Conservation (phyloP, 176 grass and related monocot species). For the Coix lacrymajobi region DNA sequence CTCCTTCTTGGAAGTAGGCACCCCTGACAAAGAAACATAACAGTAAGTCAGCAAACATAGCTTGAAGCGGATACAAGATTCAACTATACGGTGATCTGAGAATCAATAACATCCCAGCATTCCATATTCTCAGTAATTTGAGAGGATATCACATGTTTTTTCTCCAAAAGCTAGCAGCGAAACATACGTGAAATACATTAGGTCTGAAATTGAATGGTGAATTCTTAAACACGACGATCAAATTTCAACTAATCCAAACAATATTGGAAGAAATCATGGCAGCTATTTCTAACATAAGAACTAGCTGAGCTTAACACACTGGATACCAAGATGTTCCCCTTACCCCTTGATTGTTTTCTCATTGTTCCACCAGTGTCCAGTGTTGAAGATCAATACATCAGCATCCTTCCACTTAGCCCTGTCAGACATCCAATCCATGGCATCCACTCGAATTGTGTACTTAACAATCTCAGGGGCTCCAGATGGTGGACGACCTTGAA, state of each 20-base stretch:
- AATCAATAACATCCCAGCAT: background rate
- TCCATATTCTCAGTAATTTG: background rate
- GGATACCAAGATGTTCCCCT: constrained; percentile 30
- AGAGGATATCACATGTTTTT: background rate
- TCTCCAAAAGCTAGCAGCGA: background rate
- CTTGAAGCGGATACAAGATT: background rate
- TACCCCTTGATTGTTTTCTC: no score
- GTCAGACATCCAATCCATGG: constrained; percentile 62
- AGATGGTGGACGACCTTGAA: constrained; percentile 46
- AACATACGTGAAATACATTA: background rate
- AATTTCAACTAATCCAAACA: background rate
- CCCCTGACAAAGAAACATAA: constrained; percentile 41
- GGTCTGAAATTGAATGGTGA: background rate
- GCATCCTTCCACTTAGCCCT: constrained; percentile 56
- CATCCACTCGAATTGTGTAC: constrained; percentile 58
- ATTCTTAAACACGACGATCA: background rate
- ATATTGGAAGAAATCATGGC: background rate
- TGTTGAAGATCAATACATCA: constrained; percentile 75
- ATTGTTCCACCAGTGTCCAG: constrained; percentile 87
- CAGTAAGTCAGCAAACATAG: background rate
- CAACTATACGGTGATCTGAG: background rate
- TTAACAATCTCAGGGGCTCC: constrained; percentile 43
- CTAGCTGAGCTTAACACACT: background rate
- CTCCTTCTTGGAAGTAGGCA: constrained; percentile 78
- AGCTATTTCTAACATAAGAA: background rate